Conservation (phyloP, 2,329 filamentous ascomycete species). For the Sporothrix dimorphospora region DNA sequence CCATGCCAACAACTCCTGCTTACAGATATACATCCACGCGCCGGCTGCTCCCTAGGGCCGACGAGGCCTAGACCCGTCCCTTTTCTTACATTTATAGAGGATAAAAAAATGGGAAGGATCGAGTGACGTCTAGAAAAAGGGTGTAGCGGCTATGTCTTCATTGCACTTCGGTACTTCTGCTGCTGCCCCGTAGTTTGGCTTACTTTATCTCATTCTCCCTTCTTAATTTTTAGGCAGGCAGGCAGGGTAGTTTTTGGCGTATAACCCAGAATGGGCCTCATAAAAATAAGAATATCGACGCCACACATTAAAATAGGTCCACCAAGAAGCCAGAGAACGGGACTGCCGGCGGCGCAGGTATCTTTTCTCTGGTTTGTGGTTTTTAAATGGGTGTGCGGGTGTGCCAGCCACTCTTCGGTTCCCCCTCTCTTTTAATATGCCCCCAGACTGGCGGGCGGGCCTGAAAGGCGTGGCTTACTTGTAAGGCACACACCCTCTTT, state of each 20-base stretch:
- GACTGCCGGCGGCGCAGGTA: conserved; percentile 13
- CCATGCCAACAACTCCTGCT: not conserved
- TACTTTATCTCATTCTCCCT: not conserved
- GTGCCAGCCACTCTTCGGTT: not conserved
- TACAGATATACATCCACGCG: not conserved
- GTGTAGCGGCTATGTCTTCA: not conserved
- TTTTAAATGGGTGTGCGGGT: conserved; percentile 1
- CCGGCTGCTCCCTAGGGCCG: not conserved
- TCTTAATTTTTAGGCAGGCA: not conserved
- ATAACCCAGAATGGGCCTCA: not conserved
- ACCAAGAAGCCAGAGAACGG: not conserved
- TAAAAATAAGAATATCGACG: not conserved
- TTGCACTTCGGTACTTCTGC: not conserved
- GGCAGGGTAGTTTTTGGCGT: not conserved
- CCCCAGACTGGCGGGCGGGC: not conserved
- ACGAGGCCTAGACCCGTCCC: not conserved
- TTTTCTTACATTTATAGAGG: not conserved
- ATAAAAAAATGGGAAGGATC: conserved; percentile 4
- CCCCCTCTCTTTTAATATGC: not conserved
- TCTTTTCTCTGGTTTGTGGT: not conserved
- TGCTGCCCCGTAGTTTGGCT: not conserved
- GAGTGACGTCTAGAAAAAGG: not conserved
- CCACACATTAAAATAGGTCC: not conserved
- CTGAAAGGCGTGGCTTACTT: conserved; percentile 9
- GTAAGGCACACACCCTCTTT: not conserved